Evolutionary conservation across 2,329 filamentous ascomycete genomes (phyloP), one percentile per base, ranked within the genome.

Genomic region (Orbilia javanica): DNA sequence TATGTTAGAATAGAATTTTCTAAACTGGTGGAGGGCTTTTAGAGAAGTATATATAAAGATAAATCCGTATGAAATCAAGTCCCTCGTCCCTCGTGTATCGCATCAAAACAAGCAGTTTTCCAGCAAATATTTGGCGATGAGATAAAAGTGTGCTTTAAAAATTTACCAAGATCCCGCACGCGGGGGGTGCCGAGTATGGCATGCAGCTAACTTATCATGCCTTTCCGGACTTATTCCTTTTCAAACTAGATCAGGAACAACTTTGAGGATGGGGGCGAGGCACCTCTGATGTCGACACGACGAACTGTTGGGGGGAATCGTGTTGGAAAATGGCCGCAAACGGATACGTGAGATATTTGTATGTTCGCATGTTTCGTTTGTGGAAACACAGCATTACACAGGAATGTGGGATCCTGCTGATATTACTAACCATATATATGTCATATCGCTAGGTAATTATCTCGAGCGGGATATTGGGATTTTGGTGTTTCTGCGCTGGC

Each of bases 211-310:
- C 53, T 66, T 57, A 20, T 31, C 20, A 13, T 42, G 15, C 11
- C 18, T 48, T 66, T 39, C 60, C 13, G 27, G 15, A 13, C 18
- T n/a, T 25, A 25, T 22, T 36, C n/a, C 42, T 42, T 62, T 74
- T 52, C 48, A 39, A 36, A 53, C 53, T 74, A 68, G 42, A 63
- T 73, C 69, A 73, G 69, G 62, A 73, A 66, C 68, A 52, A 20
- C 42, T 36, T 25, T 66, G 6, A 50, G 44, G 36, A 27, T 62
- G 20, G 15, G n/a, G 3, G 13, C 52, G 15, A 11, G 18, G n/a
- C 22, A 34, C 29, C 48, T 29, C 42, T 39, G 55, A 60, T 34
- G 34, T 60, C 20, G 55, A n/a, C 55, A 42, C 10, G 10, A 11
- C 34, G 31, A 60, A 34, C 36, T 27, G 55, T 39, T 60, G 34